Conservation (phyloP, 305 asterid species). For the Ruellia speciosa region DNA sequence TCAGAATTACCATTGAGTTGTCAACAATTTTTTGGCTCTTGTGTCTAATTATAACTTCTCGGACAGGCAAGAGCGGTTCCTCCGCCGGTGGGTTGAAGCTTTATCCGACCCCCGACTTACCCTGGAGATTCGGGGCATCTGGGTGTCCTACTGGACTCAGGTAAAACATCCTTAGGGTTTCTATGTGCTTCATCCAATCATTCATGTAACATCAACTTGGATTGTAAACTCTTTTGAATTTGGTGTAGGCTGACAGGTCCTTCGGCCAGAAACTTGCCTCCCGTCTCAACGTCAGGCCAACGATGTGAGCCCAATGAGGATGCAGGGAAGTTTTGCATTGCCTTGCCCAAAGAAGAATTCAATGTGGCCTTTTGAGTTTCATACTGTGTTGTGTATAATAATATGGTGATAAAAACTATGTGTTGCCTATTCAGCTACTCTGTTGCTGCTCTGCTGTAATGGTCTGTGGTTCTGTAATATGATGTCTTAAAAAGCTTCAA, state of each 20-base stretch:
- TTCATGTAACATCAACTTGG: neutral
- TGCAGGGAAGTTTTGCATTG: neutral
- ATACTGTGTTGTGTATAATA: too few relatives aligned
- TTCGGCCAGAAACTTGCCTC: conserved; percentile 78
- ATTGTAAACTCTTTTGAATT: neutral
- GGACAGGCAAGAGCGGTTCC: conserved; percentile 65
- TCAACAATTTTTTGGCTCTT: neutral
- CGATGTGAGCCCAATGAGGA: conserved; percentile 34
- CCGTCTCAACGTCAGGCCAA: conserved; percentile 60
- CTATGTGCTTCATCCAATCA: neutral
- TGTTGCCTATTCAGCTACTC: too few relatives aligned
- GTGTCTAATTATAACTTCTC: neutral
- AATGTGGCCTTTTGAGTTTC: too few relatives aligned
- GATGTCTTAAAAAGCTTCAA: too few relatives aligned
- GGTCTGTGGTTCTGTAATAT: too few relatives aligned
- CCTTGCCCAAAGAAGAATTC: too few relatives aligned
- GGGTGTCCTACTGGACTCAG: conserved; percentile 58
- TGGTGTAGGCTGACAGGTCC: conserved; percentile 60
- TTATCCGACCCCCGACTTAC: conserved; percentile 57
- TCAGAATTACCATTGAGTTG: neutral
- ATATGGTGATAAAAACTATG: too few relatives aligned
- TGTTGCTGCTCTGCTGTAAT: too few relatives aligned
- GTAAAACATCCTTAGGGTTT: conserved; percentile 38
- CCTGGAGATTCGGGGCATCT: conserved; percentile 49
- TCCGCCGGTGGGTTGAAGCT: conserved; percentile 49